Evolutionary conservation across 2,329 filamentous ascomycete species (phyloP), one percentile per base, ranked within the genome.

Genomic region (Orbilia blumenaviensis): DNA sequence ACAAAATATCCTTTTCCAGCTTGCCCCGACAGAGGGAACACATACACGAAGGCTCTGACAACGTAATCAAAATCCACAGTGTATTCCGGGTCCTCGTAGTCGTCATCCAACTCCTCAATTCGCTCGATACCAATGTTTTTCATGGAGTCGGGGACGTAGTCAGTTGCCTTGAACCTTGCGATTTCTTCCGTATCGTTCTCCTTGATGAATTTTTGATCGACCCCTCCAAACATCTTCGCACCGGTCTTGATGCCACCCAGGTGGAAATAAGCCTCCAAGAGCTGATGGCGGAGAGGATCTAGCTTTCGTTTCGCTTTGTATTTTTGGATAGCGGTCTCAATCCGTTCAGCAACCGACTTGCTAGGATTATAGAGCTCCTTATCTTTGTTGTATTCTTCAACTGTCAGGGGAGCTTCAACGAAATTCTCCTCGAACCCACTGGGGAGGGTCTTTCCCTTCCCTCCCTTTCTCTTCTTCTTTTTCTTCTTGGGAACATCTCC

Each of bases 251-350:
- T 87, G 2, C 95, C 94, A 1, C 95, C 95, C 48, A 94, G 90
- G 36, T 88, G 86, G 69, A 98, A 87, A 81, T 95, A 97, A 78
- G 91, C 92, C 80, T 88, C 86, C 83, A 99, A 95, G 34, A 93
- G 84, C 16, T 86, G 84, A 3, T 85, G 82, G 23, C 89, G 89
- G 2, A 88, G 85, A 10, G 85, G 82, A 25, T 67, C 54, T 72
- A 97, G 87, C 78, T 92, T 93, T 32, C 94, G 91, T 52, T 90
- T 91, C 36, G 88, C 86, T 77, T 91, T 89, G 83, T 90, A 99
- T 12, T 93, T 90, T 78, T 93, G 89, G 66, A 98, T 91, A 52
- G 92, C 95, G 25, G 90, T 87, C 81, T 97, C 90, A 42, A 98
- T 92, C 52, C 95, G 92, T 67, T 67, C 63, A 27, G 66, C 64